Base-by-base conservation (phyloP, 75 land plant genomes). In the Pinus albicaulis region DNA sequence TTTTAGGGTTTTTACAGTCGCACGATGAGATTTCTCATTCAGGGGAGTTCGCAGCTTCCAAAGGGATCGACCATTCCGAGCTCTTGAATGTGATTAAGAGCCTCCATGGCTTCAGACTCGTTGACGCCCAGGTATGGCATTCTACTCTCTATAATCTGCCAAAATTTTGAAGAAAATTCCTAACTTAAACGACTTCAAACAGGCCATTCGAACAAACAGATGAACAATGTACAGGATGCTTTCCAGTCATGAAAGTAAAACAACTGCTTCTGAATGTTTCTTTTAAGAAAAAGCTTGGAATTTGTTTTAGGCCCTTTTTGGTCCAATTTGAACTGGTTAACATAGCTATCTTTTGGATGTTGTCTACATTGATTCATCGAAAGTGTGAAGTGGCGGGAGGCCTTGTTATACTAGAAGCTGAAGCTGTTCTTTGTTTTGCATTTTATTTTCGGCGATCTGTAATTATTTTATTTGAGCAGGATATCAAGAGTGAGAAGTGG, bases 51-150 rank as follows among this genome's bases (percentile, higher is more conserved):
- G 92, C 99, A 1, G 56, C 76, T 56, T 28, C 79, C 12, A 61
- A 15, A 53, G 86, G 89, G 14, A 34, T 91, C 60, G 92, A 87
- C 66, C 98, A 98, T 74, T 78, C 60, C 16, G 84, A 82, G 12
- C 78, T 98, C 41, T 83, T 84, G 60, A 91, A 88, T 64, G 86
- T 89, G 77, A 90, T 98, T 92, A 91, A 92, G 79, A 92, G 95
- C 26, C 92, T 98, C 69, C 76, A 88, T 52, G 99, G 92, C 13
- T 95, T 91, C 76, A 55, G 78, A 24, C 73, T 83, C 80, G 87
- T 98, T 34, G 98, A 89, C 13, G 92, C 99, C 6, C 65, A 89
- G 92, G 92, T 85, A 75, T 44, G 74, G 53, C 53, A 11, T 48
- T 48, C 53, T 10, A 48, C 53, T 48, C 53, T 48, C 53, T 10